These are phyloP conservation scores for Entoloma clypeatum DNA, from an alignment of 1,284 basidiomycete species.

Conservation along the genomic window DNA sequence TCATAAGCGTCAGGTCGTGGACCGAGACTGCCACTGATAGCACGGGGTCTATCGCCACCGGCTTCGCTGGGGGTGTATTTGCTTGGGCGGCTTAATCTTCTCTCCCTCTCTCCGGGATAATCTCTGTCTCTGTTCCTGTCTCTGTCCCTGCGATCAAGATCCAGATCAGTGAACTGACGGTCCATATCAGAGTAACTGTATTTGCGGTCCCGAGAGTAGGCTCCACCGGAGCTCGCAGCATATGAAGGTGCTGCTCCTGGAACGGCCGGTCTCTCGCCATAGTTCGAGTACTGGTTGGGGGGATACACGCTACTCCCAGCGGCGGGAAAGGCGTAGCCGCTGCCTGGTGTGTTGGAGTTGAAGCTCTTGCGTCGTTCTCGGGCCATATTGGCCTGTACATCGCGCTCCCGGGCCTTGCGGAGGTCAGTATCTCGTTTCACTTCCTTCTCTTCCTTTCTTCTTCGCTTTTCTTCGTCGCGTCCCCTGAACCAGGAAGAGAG, in stretches of 20 bases:
- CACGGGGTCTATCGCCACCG: slow-evolving; percentile 29
- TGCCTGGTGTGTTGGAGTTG: slow-evolving; percentile 27
- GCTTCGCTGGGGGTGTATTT: slow-evolving; percentile 31
- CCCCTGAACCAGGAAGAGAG: slow-evolving; percentile 38
- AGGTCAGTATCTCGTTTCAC: slow-evolving; percentile 52
- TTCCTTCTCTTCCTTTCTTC: slow-evolving; percentile 54
- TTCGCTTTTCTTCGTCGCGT: slow-evolving; percentile 53
- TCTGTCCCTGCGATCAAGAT: slow-evolving; percentile 37
- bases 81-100: slow-evolving; percentile 31
- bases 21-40: slow-evolving; percentile 31
- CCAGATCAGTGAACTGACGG: slow-evolving; percentile 27
- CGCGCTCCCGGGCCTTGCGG: slow-evolving; percentile 49
- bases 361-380: slow-evolving; percentile 44
- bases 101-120: slow-evolving; percentile 26
- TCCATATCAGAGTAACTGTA: slow-evolving; percentile 13
- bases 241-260: slow-evolving; percentile 16
- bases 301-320: slow-evolving; percentile 18
- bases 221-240: slow-evolving; percentile 12
- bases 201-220: slow-evolving; percentile 16
- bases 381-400: slow-evolving; percentile 33
- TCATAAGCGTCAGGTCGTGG: slow-evolving; percentile 22
- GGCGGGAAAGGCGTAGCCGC: slow-evolving; percentile 29
- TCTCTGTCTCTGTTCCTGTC: slow-evolving; percentile 29
- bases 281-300: slow-evolving; percentile 19
- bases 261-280: slow-evolving; percentile 17